Conservation (phyloP, 345 rosid species). For the Salix viminalis region DNA sequence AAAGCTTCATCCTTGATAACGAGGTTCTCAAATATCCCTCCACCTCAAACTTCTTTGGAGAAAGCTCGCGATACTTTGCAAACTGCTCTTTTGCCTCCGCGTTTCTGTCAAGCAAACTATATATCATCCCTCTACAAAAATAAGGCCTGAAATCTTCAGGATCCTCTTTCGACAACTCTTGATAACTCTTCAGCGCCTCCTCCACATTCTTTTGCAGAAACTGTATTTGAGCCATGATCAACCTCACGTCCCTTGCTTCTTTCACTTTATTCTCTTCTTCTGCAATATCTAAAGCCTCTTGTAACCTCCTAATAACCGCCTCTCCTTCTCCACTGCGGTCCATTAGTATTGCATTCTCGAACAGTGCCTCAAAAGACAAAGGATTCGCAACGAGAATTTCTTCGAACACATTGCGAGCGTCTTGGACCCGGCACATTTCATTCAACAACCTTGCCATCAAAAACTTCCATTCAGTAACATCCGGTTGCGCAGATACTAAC, state of each 20-base stretch:
- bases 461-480: slow-evolving; percentile 68
- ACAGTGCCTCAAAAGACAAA: slow-evolving; percentile 78
- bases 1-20: slow-evolving; percentile 66
- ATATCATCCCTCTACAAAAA: slow-evolving; percentile 76
- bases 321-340: slow-evolving; percentile 75
- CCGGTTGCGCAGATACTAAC: slow-evolving; percentile 53
- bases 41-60: slow-evolving; percentile 68
- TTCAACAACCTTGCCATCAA: slow-evolving; percentile 52
- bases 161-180: slow-evolving; percentile 62
- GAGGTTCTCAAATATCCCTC: slow-evolving; percentile 74
- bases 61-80: slow-evolving; percentile 68
- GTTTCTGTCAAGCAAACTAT: slow-evolving; percentile 67
- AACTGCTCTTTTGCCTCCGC: slow-evolving; percentile 78
- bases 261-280: slow-evolving; percentile 53
- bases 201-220: slow-evolving; percentile 86
- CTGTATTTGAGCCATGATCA: slow-evolving; percentile 79
- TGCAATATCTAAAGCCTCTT: slow-evolving; percentile 61
- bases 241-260: slow-evolving; percentile 73
- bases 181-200: slow-evolving; percentile 68
- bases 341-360: slow-evolving; percentile 85
- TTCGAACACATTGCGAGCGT: slow-evolving; percentile 78
- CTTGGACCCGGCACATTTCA: slow-evolving; percentile 53
- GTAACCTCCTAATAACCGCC: slow-evolving; percentile 58
- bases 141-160: slow-evolving; percentile 76
- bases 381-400: slow-evolving; percentile 72